Evolutionary conservation across 2,329 filamentous ascomycete genomes (phyloP).

Genomic region (Mariannaea sp.): DNA sequence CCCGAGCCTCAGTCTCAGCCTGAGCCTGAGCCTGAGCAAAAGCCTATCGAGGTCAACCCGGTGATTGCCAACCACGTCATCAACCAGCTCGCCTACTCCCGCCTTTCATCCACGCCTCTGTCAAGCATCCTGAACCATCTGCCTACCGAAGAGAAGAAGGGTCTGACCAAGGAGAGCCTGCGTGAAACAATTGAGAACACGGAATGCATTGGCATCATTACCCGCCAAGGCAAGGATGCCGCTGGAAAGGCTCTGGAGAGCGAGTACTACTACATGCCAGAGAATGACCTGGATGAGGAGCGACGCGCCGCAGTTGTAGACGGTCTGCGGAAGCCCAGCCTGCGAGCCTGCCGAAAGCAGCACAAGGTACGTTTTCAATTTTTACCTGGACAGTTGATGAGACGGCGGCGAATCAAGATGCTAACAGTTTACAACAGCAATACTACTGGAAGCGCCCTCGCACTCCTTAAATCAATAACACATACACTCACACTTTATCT

Average conservation of each 20-base stretch:
- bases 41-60: slow-evolving; percentile 45
- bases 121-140: slow-evolving; percentile 89
- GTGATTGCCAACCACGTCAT: slow-evolving; percentile 80
- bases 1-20: slow-evolving; percentile 30
- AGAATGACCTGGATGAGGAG: slow-evolving; percentile 79
- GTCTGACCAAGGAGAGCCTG: slow-evolving; percentile 66
- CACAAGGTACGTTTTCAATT: slow-evolving; percentile 81
- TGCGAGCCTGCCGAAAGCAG: slow-evolving; percentile 89
- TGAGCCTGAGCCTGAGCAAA: slow-evolving; percentile 27
- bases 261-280: slow-evolving; percentile 95
- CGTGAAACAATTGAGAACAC: slow-evolving; percentile 74
- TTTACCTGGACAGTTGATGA: background rate
- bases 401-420: slow-evolving; percentile 27
- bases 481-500: too few relatives aligned
- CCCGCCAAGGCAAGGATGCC: slow-evolving; percentile 90
- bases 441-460: slow-evolving; percentile 71
- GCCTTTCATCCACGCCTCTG: slow-evolving; percentile 86
- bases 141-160: slow-evolving; percentile 66
- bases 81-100: slow-evolving; percentile 94
- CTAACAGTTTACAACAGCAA: slow-evolving; percentile 53
- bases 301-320: slow-evolving; percentile 83
- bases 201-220: slow-evolving; percentile 84
- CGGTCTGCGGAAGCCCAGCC: slow-evolving; percentile 83
- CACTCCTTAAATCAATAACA: slow-evolving; percentile 56
- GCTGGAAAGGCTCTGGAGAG: slow-evolving; percentile 92